Evolutionary conservation across 2,329 filamentous ascomycete genomes (phyloP).

Genomic region (Bipolaris bicolor): DNA sequence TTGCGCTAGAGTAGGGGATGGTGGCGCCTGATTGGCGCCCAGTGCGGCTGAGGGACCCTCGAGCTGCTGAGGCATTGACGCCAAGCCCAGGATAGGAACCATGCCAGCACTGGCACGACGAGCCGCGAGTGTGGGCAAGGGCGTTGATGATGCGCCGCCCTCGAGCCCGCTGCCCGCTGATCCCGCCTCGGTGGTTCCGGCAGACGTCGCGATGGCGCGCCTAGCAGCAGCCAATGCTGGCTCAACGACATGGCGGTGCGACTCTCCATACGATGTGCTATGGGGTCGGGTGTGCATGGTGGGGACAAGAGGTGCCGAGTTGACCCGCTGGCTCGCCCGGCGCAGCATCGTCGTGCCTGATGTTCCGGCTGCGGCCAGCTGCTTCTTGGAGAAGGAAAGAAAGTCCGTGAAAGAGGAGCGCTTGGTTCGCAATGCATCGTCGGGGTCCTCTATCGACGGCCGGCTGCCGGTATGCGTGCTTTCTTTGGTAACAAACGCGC

Average conservation of each 20-base stretch:
- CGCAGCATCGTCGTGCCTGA: conserved; percentile 37
- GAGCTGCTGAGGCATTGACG: conserved; percentile 43
- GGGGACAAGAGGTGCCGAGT: conserved; percentile 42
- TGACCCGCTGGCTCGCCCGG: conserved; percentile 40
- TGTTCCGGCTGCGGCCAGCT: conserved; percentile 34
- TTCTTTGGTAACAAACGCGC: conserved; percentile 36
- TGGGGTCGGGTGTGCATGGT: conserved; percentile 50
- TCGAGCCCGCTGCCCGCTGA: conserved; percentile 18
- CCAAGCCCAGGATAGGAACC: conserved; percentile 32
- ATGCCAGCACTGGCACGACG: conserved; percentile 23
- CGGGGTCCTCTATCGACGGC: conserved; percentile 26
- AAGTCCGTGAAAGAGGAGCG: conserved; percentile 58
- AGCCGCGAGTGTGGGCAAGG: conserved; percentile 31
- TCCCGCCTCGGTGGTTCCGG: conserved; percentile 24
- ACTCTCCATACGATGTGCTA: conserved; percentile 44
- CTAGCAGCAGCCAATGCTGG: conserved; percentile 30
- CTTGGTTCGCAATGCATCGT: conserved; percentile 44
- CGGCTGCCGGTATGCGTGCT: conserved; percentile 19
- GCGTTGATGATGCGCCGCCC: conserved; percentile 28
- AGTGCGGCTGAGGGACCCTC: conserved; percentile 37
- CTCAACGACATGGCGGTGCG: conserved; percentile 48
- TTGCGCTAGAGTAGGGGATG: conserved; percentile 45
- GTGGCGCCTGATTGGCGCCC: conserved; percentile 43
- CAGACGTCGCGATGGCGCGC: conserved; percentile 40
- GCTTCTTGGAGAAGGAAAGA: conserved; percentile 50